Evolutionary conservation across 371 early-diverging fungal species (phyloP), one percentile per base, ranked within the genome.

Genomic region (Apophysomyces sp.): DNA sequence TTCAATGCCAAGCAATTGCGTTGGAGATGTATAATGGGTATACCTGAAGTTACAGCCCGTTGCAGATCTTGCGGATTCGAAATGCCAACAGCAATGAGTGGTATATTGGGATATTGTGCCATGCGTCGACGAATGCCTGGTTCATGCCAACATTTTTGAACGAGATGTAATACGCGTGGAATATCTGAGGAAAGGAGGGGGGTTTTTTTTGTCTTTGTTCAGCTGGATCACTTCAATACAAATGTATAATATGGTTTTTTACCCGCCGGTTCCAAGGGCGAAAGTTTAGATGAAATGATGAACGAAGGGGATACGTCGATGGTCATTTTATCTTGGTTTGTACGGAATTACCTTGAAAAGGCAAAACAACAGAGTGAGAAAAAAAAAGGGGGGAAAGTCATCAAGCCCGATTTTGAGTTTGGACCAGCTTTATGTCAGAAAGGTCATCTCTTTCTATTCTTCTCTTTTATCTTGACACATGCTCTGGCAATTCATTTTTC

Each of bases 11-110:
- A 52, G 44, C 79, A 78, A 24, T 67, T 67, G 3, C 49, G 39
- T 31, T 73, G 65, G 16, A 78, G 58, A 30, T 78, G 79, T 30
- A 78, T 70, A 5, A 76, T 58, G 6, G 79, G 79, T 28, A 76
- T 68, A 41, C 65, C 61, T 1, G 49, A 34, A 12, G 51, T 27
- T 28, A 72, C 61, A 7, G 65, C 74, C 7, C 64, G 66, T 18
- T 59, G 52, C 7, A 78, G 36, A 29, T 76, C 72, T 52, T 72
- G 69, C 7, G 68, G 72, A 41, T 78, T 78, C 1, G 76, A 63
- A 36, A 78, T 78, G 15, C 74, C 76, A 8, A 73, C 62, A 6
- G 72, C 74, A 3, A 78, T 28, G 0, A 76, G 15, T 8, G 76
- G 73, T 4, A 40, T 60, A 0, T 52, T 30, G 1, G 63, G 67